Evolutionary conservation across 345 rosid genomes (phyloP).

Genomic region (Erysimum cheiranthoides): DNA sequence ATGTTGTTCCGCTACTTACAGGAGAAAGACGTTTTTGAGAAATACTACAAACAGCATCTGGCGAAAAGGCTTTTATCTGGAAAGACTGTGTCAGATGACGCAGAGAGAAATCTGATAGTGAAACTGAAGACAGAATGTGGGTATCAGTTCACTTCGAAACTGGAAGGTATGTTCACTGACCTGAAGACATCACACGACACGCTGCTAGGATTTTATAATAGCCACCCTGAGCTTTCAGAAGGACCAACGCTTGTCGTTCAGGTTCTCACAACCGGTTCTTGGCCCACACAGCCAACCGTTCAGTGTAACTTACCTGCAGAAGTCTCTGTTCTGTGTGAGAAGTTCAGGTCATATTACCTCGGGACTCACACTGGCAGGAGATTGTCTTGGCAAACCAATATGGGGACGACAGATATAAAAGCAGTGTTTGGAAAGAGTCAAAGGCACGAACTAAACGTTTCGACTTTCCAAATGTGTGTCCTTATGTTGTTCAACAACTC

Average conservation of each 20-base stretch:
- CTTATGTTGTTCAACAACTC: constrained; percentile 85
- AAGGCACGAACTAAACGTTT: constrained; percentile 91
- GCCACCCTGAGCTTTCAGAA: constrained; percentile 81
- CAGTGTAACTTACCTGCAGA: constrained; percentile 89
- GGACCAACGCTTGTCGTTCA: constrained; percentile 89
- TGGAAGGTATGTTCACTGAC: constrained; percentile 99
- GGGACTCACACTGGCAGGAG: constrained; percentile 96
- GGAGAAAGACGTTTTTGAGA: constrained; percentile 95
- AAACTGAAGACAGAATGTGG: constrained; percentile 98
- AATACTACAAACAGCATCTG: constrained; percentile 95
- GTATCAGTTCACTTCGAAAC: constrained; percentile 90
- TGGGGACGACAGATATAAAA: constrained; percentile 92
- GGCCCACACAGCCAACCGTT: constrained; percentile 88
- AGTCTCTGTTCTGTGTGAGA: constrained; percentile 84
- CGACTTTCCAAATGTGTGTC: constrained; percentile 97
- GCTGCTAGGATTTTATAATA: constrained; percentile 72
- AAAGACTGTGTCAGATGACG: constrained; percentile 91
- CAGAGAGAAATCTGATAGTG: constrained; percentile 91
- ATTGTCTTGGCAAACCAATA: constrained; percentile 96
- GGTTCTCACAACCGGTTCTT: constrained; percentile 92
- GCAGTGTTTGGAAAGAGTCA: constrained; percentile 92
- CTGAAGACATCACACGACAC: constrained; percentile 98
- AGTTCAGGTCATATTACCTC: constrained; percentile 88
- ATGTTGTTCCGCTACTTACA: constrained; percentile 97
- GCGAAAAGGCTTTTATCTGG: constrained; percentile 94